Conservation (phyloP, 2,329 filamentous ascomycete species). For the Ophiostoma quercus region DNA sequence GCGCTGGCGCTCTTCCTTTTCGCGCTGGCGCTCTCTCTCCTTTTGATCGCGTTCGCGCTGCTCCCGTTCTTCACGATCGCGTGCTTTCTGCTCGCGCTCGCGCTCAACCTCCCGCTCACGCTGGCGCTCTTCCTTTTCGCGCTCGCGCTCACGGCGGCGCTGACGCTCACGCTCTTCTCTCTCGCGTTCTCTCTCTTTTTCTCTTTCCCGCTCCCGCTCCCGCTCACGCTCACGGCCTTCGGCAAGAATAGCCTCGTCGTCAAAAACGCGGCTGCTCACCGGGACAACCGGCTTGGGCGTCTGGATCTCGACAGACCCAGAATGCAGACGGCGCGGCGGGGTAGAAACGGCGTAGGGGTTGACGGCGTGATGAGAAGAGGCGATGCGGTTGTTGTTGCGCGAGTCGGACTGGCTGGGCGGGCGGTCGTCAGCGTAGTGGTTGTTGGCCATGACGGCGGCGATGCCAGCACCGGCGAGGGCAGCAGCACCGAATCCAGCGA, state of each 20-base stretch:
- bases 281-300: slow-evolving; percentile 77
- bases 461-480: background rate
- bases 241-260: slow-evolving; percentile 35
- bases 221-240: slow-evolving; percentile 27
- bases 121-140: slow-evolving; percentile 31
- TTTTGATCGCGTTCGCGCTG: background rate
- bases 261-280: slow-evolving; percentile 64
- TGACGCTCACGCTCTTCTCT: background rate
- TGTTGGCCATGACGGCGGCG: background rate
- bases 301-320: slow-evolving; percentile 65
- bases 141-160: slow-evolving; percentile 17
- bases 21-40: background rate
- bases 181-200: slow-evolving; percentile 24
- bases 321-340: slow-evolving; percentile 31
- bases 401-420: slow-evolving; percentile 27
- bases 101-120: slow-evolving; percentile 25
- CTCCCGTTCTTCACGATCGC: background rate
- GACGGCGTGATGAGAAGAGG: background rate
- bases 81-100: slow-evolving; percentile 20
- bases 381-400: slow-evolving; percentile 17
- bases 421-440: slow-evolving; percentile 9
- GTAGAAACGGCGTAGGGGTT: background rate
- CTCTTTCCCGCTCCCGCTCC: slow-evolving; percentile 21
- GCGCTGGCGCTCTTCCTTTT: slow-evolving; percentile 23
- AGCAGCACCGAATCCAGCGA: slow-evolving; percentile 4